These are phyloP conservation scores for Debaryomyces psychrophilus DNA, from an alignment of 1,139 yeast genomes.

Conservation along the genomic window DNA sequence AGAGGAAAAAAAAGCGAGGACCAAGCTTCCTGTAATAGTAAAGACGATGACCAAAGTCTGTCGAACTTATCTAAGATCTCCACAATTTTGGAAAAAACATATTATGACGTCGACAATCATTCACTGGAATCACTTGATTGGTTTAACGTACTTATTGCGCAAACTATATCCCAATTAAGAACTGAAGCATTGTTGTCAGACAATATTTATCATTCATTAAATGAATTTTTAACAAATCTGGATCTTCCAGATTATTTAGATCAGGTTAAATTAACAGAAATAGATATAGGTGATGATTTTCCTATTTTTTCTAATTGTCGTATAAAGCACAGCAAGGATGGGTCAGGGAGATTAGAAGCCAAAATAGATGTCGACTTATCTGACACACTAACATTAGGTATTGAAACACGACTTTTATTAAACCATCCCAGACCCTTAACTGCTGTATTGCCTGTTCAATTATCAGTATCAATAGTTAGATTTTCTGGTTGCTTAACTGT, in stretches of 20 bases:
- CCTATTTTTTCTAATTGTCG: conserved; percentile 95
- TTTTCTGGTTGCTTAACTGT: conserved; percentile 93
- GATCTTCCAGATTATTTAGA: conserved; percentile 80
- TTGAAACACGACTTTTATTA: conserved; percentile 77
- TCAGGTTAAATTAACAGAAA: conserved; percentile 76
- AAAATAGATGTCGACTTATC: conserved; percentile 91
- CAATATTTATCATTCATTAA: conserved; percentile 78
- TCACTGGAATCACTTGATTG: conserved; percentile 91
- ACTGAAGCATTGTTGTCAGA: conserved; percentile 84
- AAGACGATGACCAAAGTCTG: conserved; percentile 19
- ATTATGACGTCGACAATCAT: conserved; percentile 87
- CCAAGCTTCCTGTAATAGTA: conserved; percentile 26
- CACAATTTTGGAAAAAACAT: conserved; percentile 82
- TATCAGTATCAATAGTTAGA: conserved; percentile 85
- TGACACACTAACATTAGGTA: conserved; percentile 86
- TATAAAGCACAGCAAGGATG: conserved; percentile 59
- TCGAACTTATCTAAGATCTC: conserved; percentile 21
- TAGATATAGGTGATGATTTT: conserved; percentile 92
- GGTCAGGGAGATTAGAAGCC: conserved; percentile 70
- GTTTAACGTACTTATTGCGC: conserved; percentile 94
- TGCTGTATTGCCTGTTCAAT: conserved; percentile 81
- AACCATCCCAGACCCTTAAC: conserved; percentile 86
- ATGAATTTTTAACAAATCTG: conserved; percentile 53
- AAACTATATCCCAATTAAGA: conserved; percentile 82
- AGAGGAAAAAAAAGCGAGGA: conserved; percentile 16